These are phyloP conservation scores for Terfezia claveryi DNA, from an alignment of 495 filamentous ascomycete species.

Conservation along the genomic window DNA sequence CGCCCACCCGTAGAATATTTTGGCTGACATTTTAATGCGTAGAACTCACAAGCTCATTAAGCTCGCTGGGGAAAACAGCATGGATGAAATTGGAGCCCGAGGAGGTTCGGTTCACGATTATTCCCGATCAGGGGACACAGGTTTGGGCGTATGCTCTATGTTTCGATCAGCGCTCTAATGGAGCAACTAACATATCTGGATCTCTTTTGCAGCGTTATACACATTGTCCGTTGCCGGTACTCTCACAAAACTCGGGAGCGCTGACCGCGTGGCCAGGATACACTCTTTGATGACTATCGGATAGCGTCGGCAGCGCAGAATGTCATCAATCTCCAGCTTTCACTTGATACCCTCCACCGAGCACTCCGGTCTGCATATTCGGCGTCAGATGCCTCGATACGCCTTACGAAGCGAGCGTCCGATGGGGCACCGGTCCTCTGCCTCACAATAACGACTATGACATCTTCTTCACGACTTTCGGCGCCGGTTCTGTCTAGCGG, in stretches of 20 bases:
- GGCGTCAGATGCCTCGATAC: constrained; percentile 54
- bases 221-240: too few relatives aligned
- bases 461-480: constrained; percentile 19
- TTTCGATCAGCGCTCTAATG: too few relatives aligned
- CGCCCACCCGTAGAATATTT: too few relatives aligned
- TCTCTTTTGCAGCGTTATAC: too few relatives aligned
- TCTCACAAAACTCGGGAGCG: too few relatives aligned
- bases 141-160: constrained; percentile 67
- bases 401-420: constrained; percentile 59
- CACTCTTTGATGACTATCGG: constrained; percentile 73
- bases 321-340: constrained; percentile 86
- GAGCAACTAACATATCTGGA: too few relatives aligned
- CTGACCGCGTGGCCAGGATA: constrained; percentile 28
- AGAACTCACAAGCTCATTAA: constrained; percentile 73
- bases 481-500: constrained; percentile 7
- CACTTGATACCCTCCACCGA: constrained; percentile 54
- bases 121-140: constrained; percentile 79
- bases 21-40: not conserved
- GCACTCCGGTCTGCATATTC: constrained; percentile 67
- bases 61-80: constrained; percentile 71
- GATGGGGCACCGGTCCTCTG: constrained; percentile 63
- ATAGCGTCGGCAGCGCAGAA: constrained; percentile 69
- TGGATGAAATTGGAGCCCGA: constrained; percentile 81
- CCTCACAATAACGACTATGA: constrained; percentile 57
- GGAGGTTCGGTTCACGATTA: constrained; percentile 77